Base-by-base conservation (phyloP, 192 early-diverging fungal genomes). In the Funneliformis geosporum region DNA sequence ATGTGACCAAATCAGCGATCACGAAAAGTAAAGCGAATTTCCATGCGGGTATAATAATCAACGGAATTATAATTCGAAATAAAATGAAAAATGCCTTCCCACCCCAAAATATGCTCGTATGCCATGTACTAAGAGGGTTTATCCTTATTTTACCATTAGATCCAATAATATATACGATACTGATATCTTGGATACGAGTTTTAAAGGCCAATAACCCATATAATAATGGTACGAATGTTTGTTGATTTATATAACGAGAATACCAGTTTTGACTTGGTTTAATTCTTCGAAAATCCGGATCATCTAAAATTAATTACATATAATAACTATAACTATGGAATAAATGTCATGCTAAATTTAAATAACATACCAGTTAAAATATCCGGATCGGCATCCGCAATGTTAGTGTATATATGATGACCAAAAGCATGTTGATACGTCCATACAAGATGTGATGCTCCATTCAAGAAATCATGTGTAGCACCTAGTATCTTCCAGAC, bases 361-460 rank as follows among this genome's bases (percentile, higher is more conserved):
- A 46, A 73, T 25, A 25, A 59, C 38, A 42, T 79, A 79, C 77
- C 38, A 4, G 86, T 87, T 33, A 82, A 67, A 44, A 90, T 79
- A 80, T 90, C 89, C 2, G 89, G 89, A 74, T 90, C 89, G 5
- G 86, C 87, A 25, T 67, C 84, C 47, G 85, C 83, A 69, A 90
- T 85, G 76, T 90, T 90, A 68, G 89, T 90, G 68, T 89, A 90
- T 25, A 87, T 85, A 72, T 90, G 89, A 71, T 90, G 89, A 8
- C 89, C 89, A 12, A 90, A 75, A 79, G 83, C 82, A 75, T 90
- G 89, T 77, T 90, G 89, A 76, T 90, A 90, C 78, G 83, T 80
- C 89, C 89, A 90, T 12, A 87, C 82, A 9, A 90, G 80, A 73
- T 86, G 9, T 38, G 88, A 89, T 5, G 86, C 80, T 21, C 89